Evolutionary conservation across 345 rosid genomes (phyloP), one percentile per base, ranked within the genome.

Genomic region (Lepidium africanum): DNA sequence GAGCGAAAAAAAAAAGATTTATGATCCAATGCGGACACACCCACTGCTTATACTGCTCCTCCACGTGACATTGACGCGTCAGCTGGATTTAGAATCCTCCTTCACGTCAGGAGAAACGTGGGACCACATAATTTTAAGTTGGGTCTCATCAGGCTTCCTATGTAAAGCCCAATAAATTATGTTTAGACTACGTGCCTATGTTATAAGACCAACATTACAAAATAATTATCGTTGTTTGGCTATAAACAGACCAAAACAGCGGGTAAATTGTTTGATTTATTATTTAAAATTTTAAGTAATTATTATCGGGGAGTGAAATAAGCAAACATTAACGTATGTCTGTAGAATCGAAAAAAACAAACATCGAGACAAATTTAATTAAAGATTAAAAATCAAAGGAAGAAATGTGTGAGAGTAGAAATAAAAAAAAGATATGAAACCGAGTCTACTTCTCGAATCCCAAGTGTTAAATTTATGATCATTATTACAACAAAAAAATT

Each of bases 281-380:
- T 66, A 50, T 36, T 40, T 58, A 35, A 32, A 59, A n/a, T 6
- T 17, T 64, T 17, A 21, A 17, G 41, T 66, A 21, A n/a, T 59
- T 66, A 15, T 6, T 52, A 73, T 73, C 56, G 72, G 72, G 77
- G 77, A 73, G 67, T 66, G 77, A 41, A 66, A 59, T 73, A 67
- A 74, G 78, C 73, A 68, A 68, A 74, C 78, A 74, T 68, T 74
- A 74, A 74, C 78, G 78, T 74, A 74, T 74, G 78, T 74, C 78
- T 74, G 73, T 74, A 67, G 64, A 67, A 60, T 74, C 78, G 73
- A 50, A 67, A 25, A 53, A 74, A 53, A 27, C 73, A 74, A 60
- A 35, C 37, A 74, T 45, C 78, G 69, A 74, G 73, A 74, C 51
- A 67, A 53, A 67, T 60, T 43, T 3, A 52, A 60, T 43, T 59